phyloP scores from a whole-genome alignment of 2,329 filamentous ascomycete genomes.

The Chaetoscypha palmicola region DNA sequence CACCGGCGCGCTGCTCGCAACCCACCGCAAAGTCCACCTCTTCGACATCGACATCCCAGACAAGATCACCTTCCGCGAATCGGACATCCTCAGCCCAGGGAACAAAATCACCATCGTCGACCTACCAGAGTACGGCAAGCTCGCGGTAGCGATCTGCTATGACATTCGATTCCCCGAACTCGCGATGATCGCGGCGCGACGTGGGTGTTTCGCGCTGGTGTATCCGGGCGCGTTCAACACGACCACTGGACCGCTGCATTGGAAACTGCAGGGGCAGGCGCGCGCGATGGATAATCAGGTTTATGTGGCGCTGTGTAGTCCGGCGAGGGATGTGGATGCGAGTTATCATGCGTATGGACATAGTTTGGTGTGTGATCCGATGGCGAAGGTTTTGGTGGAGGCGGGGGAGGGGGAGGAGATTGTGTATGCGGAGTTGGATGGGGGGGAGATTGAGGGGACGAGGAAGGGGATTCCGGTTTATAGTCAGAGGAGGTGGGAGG shows the following conservation, averaged over 20 bases:
- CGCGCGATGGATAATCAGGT: conserved; percentile 90
- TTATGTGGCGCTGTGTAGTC: conserved; percentile 88
- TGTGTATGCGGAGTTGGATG: conserved; percentile 64
- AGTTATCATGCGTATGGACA: conserved; percentile 90
- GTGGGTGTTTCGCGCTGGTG: conserved; percentile 78
- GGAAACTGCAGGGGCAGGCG: conserved; percentile 74
- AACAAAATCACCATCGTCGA: conserved; percentile 81
- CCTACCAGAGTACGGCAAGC: conserved; percentile 78
- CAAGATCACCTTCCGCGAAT: conserved; percentile 86
- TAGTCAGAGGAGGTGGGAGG: conserved; percentile 83
- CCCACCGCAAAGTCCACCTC: conserved; percentile 88
- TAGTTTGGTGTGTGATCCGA: conserved; percentile 79
- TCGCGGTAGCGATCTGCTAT: conserved; percentile 92
- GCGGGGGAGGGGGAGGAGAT: conserved; percentile 72
- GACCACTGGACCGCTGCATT: conserved; percentile 88
- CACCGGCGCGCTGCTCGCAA: conserved; percentile 69
- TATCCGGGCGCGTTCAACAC: conserved; percentile 98
- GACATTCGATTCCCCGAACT: conserved; percentile 95
- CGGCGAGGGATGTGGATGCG: conserved; percentile 70
- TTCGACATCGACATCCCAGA: conserved; percentile 98
- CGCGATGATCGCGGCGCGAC: conserved; percentile 78
- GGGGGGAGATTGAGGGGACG: conserved; percentile 62
- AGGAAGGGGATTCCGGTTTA: conserved; percentile 79
- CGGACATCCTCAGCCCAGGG: conserved; percentile 78
- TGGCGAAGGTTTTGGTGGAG: conserved; percentile 74